Evolutionary conservation across 1,284 basidiomycete genomes (phyloP), one percentile per base, ranked within the genome.

Genomic region (Ceratobasidium sp.): DNA sequence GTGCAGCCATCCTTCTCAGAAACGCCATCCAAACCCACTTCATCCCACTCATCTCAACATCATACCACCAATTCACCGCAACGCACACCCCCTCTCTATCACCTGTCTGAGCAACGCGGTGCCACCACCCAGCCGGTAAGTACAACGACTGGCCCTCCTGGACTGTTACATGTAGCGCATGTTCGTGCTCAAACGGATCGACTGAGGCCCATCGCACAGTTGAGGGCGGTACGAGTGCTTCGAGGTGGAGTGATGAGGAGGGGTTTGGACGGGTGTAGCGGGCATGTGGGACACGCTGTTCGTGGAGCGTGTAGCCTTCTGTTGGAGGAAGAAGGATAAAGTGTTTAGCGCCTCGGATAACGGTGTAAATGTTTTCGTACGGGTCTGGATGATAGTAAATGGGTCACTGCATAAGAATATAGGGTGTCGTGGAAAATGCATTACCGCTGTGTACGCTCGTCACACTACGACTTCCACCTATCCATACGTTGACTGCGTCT

Each of bases 401-500:
- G n/a, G 26, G 69, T 54, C 46, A 44, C 28, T 38, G 44, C 42
- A n/a, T n/a, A n/a, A 38, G 10, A 33, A n/a, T 42, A 46, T 6
- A 4, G 26, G 10, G 54, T 9, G 56, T n/a, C n/a, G n/a, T 3
- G 42, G 46, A 26, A 20, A 5, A 2, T 44, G 20, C 38, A 33
- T 67, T 81, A 94, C 94, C 95, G 82, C 90, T 93, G 83, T 98
- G 96, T 64, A 97, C 89, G 76, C 93, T 95, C 0, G 96, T 97
- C 7, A 91, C 87, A 82, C 94, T 96, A 79, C 86, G 85, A 68
- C 87, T 87, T 81, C 93, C 89, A 9, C 96, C 96, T 67, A 97
- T 94, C 96, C 96, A 97, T 26, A 97, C 83, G 83, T 97, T 97
- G 0, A 96, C 94, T 2, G 95, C 96, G 81, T 97, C 96, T 0